Percentiles rank a stretch among this genome's conserved stretches.
phyloP scores from a whole-genome alignment of 768 basidiomycete genomes.

The Amylocystis lapponica region DNA sequence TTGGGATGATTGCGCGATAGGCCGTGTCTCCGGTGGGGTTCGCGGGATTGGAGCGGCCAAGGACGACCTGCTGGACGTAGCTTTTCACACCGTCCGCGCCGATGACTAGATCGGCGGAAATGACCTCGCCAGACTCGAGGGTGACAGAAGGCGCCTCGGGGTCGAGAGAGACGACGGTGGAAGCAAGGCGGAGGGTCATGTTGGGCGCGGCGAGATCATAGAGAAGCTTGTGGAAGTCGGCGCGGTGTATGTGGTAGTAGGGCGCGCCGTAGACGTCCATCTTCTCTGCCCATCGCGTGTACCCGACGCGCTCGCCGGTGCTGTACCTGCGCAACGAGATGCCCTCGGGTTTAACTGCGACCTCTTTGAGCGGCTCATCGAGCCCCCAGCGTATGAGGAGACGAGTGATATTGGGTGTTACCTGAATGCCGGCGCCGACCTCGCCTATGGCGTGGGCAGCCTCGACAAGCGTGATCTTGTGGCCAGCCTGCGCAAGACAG shows the following conservation, averaged over 20 bases:
- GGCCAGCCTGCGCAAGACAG: constrained; percentile 34
- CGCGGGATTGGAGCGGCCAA: constrained; percentile 37
- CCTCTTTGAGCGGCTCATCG: constrained; percentile 22
- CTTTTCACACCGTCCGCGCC: constrained; percentile 45
- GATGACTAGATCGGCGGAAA: constrained; percentile 31
- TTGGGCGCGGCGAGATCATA: constrained; percentile 28
- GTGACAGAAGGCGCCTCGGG: constrained; percentile 30
- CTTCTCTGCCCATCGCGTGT: constrained; percentile 28
- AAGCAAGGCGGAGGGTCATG: constrained; percentile 28
- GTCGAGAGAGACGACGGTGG: constrained; percentile 26
- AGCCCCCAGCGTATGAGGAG: constrained; percentile 36
- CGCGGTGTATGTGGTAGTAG: constrained; percentile 39
- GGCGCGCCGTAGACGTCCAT: constrained; percentile 33
- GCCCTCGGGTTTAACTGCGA: constrained; percentile 31
- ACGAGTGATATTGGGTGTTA: constrained; percentile 35
- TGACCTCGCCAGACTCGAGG: constrained; percentile 29
- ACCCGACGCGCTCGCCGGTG: constrained; percentile 33
- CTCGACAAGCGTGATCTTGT: constrained; percentile 35
- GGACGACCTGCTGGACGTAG: constrained; percentile 42
- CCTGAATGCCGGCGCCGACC: constrained; percentile 38
- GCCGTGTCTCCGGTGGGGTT: constrained; percentile 57
- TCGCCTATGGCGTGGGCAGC: constrained; percentile 33
- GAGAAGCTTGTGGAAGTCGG: constrained; percentile 36
- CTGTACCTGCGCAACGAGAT: constrained; percentile 33
- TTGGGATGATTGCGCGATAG: constrained; percentile 49